Conservation (phyloP, 148 eudicot genomes). For the Oxyria digyna region DNA sequence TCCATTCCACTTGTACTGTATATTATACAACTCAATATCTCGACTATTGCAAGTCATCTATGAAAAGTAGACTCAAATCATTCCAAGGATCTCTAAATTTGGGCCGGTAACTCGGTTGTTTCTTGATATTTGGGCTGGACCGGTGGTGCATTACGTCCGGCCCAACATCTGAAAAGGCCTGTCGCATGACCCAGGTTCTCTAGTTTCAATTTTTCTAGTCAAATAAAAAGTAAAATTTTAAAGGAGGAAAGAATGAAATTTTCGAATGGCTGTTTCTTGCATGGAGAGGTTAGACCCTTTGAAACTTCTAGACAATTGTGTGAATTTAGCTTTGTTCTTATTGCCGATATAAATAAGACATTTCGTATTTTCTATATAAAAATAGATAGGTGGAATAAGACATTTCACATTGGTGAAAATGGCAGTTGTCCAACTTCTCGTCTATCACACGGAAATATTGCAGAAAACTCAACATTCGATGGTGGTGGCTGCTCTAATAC, state of each 20-base stretch:
- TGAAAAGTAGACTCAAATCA: too few species aligned
- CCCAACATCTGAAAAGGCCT: neutral
- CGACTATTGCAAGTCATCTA: neutral
- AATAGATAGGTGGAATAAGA: neutral
- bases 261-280: neutral
- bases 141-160: neutral
- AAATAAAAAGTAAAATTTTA: neutral
- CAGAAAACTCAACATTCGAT: neutral
- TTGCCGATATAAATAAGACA: too few species aligned
- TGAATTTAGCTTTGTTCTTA: neutral
- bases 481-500: too few species aligned
- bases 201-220: neutral
- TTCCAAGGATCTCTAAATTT: too few species aligned
- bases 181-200: neutral
- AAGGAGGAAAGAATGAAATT: neutral
- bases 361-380: neutral
- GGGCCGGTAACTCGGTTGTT: neutral
- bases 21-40: neutral
- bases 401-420: constrained; percentile 2
- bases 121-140: neutral
- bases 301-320: neutral
- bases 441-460: neutral
- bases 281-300: neutral
- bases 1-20: neutral
- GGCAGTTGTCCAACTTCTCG: constrained; percentile 4